A percentile compares a stretch with the other conserved stretches of the same genome.
Evolutionary conservation across 1,284 basidiomycete species (phyloP).

Genomic region (Omphalotus olearius): DNA sequence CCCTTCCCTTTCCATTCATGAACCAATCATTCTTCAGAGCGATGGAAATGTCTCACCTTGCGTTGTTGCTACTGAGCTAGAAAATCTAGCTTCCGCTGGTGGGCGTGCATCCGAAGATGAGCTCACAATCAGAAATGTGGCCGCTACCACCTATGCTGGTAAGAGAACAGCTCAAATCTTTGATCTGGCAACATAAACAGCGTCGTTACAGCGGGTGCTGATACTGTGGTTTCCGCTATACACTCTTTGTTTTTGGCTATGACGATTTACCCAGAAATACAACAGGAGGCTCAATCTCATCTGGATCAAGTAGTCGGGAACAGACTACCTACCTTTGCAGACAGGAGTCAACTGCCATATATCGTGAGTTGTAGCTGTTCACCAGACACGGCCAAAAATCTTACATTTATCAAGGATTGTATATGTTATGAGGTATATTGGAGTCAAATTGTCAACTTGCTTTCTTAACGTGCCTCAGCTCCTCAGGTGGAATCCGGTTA

Average conservation of each 20-base stretch:
- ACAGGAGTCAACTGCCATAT: slow-evolving; percentile 31
- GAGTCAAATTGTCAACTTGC: not conserved
- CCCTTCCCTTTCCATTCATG: not conserved
- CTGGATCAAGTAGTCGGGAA: slow-evolving; percentile 28
- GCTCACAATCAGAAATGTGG: slow-evolving; percentile 35
- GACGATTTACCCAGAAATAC: slow-evolving; percentile 32
- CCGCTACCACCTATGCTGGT: slow-evolving; percentile 41
- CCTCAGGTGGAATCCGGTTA: slow-evolving; percentile 42
- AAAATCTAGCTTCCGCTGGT: slow-evolving; percentile 20
- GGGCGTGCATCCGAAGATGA: slow-evolving; percentile 24
- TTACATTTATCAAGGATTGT: slow-evolving; percentile 21
- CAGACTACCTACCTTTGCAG: slow-evolving; percentile 33
- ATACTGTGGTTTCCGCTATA: slow-evolving; percentile 30
- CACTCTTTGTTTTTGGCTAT: slow-evolving; percentile 36
- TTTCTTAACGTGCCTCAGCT: slow-evolving; percentile 20
- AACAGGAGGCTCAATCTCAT: slow-evolving; percentile 31
- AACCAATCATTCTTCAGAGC: slow-evolving; percentile 15
- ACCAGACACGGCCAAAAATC: too few relatives aligned
- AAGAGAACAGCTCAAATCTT: slow-evolving; percentile 4
- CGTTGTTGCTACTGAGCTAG: slow-evolving; percentile 34
- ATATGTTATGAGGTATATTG: slow-evolving; percentile 29
- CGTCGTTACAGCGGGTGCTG: slow-evolving; percentile 25
- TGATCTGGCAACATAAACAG: not conserved
- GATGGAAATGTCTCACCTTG: slow-evolving; percentile 28
- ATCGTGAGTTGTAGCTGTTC: slow-evolving; percentile 22